Base-by-base conservation (phyloP, 2,329 filamentous ascomycete species). In the Colletotrichum karsti region DNA sequence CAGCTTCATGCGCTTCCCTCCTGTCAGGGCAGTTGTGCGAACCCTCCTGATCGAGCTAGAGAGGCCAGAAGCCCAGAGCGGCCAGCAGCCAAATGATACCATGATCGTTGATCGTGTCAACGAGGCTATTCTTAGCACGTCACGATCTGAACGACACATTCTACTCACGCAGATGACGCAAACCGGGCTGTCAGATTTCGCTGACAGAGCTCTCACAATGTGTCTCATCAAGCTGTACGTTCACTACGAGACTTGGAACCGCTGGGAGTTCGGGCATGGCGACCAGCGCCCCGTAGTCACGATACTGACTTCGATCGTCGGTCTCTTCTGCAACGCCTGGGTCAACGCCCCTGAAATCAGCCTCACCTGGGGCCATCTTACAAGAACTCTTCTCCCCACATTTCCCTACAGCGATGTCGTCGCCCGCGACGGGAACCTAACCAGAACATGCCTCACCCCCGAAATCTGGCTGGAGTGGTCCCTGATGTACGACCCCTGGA, bases 11-110 rank as follows among this genome's bases (percentile, higher is more conserved):
- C 58, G 39, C 9, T 69, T 63, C 22, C 50, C 51, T 5, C 64
- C 58, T 13, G 64, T 60, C 33, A 30, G 63, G 13, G 53, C 57
- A 18, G 59, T 58, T 4, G 6, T 60, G 3, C 58, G 57, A 10
- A 69, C 63, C 12, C 55, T 69, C n/a, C 46, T 69, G n/a, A 64
- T 68, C 41, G 63, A 69, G 39, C 53, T 69, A 8, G 64, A 68
- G 18, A 62, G 37, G 22, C 54, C 66, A 2, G 44, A 58, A 37
- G 64, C 64, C 9, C 64, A 67, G 15, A 9, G 44, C 13, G 53
- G 53, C 7, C 51, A 15, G 8, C 53, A 15, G 18, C 60, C 46
- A 13, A 22, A 58, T 20, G 64, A 67, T 12, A 28, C 22, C 9
- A 22, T 8, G 5, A 53, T 64, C 12, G 13, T 64, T 7, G 7